Conservation (phyloP, 1,139 yeast species). For the Kodamaea sp. region DNA sequence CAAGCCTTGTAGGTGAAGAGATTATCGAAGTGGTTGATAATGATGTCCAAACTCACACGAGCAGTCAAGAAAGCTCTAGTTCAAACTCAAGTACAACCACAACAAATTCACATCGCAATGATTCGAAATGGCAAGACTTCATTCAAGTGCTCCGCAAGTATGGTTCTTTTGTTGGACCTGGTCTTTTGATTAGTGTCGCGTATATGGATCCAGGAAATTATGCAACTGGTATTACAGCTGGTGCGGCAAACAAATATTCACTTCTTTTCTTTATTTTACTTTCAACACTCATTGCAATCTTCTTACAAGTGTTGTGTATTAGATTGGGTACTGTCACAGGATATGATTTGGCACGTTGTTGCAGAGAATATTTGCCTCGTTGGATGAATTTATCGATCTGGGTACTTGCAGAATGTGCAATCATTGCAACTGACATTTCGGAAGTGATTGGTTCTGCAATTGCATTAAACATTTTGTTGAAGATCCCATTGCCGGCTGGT, state of each 20-base stretch:
- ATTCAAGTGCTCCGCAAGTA: constrained; percentile 36
- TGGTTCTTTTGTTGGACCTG: constrained; percentile 68
- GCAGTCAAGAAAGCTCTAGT: no score
- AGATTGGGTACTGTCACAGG: constrained; percentile 82
- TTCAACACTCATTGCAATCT: constrained; percentile 70
- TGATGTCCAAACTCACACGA: no score
- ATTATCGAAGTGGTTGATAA: no score
- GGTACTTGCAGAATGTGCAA: constrained; percentile 73
- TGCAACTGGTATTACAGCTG: constrained; percentile 75
- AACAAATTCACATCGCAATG: neutral
- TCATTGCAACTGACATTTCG: constrained; percentile 80
- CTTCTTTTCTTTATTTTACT: constrained; percentile 62
- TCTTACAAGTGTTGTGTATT: constrained; percentile 67
- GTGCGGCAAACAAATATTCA: constrained; percentile 63
- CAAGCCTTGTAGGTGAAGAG: no score
- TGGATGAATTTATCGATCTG: constrained; percentile 58
- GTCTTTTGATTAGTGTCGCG: constrained; percentile 72
- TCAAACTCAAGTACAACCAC: no score
- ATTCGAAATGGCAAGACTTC: constrained; percentile 6
- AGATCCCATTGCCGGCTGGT: constrained; percentile 75
- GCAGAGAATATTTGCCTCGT: constrained; percentile 57
- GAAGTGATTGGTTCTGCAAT: constrained; percentile 89
- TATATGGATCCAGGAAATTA: constrained; percentile 87
- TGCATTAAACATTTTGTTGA: constrained; percentile 66
- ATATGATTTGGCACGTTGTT: constrained; percentile 66